Evolutionary conservation across 164 flowering plant genomes (phyloP).

Genomic region (Chimonanthus salicifolius): DNA sequence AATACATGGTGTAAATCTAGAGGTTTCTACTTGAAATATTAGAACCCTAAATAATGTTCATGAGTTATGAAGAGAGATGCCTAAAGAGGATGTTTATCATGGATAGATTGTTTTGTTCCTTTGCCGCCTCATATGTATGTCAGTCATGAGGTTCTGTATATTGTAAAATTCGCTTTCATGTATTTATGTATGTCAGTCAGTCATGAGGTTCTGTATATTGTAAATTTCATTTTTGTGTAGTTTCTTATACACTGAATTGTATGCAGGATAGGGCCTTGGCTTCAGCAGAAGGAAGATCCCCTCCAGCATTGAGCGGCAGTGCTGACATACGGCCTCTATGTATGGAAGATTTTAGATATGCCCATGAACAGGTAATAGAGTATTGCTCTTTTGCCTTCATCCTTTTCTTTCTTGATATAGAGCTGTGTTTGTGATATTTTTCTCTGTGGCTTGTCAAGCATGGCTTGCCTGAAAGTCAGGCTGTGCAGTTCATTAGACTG

Average conservation of each 20-base stretch:
- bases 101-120: no score
- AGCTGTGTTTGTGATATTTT: not conserved
- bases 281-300: constrained; percentile 60
- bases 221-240: not conserved
- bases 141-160: not conserved
- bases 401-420: not conserved
- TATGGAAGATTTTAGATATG: constrained; percentile 74
- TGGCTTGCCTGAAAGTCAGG: not conserved
- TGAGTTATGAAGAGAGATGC: not conserved
- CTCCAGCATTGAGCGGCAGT: constrained; percentile 69
- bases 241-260: not conserved
- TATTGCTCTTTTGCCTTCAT: not conserved
- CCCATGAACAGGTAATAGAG: constrained; percentile 71
- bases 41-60: not conserved
- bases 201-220: not conserved
- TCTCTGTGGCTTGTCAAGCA: not conserved
- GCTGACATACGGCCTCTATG: constrained; percentile 67
- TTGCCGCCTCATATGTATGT: not conserved
- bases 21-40: no score
- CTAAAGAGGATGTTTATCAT: not conserved
- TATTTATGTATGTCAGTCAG: not conserved
- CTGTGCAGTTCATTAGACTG: not conserved
- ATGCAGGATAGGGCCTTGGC: constrained; percentile 71
- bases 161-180: not conserved
- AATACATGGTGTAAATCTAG: no score